Conservation (phyloP, 352 stramenopile species). For the Phytophthora fragariaefolia region DNA sequence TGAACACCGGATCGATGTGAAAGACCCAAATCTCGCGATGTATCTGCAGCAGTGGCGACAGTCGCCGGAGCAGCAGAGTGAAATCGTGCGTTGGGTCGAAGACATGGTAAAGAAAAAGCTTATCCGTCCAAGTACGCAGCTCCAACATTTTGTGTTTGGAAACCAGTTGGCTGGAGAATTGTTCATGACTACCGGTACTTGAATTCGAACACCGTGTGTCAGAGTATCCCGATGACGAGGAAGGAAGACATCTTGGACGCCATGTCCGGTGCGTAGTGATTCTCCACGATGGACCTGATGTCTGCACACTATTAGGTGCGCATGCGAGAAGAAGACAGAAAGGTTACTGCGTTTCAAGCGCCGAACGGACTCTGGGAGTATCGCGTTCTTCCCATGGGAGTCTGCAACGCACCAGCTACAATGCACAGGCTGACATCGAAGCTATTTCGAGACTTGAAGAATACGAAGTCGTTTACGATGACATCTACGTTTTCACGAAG, state of each 20-base stretch:
- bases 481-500: constrained; percentile 19
- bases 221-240: constrained; percentile 21
- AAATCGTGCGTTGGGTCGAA: constrained; percentile 2
- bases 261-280: constrained; percentile 23
- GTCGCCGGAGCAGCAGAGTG: constrained; percentile 21
- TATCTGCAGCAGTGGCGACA: constrained; percentile 19
- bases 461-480: constrained; percentile 18
- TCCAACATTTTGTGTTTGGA: constrained; percentile 27
- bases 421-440: constrained; percentile 14
- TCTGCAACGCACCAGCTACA: constrained; percentile 5
- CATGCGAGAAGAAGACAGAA: constrained; percentile 30
- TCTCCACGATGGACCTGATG: constrained; percentile 31
- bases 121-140: constrained; percentile 12
- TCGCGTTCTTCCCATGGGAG: constrained; percentile 5
- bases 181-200: constrained; percentile 32
- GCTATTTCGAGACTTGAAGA: neutral
- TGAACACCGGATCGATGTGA: constrained; percentile 10
- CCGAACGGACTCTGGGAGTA: constrained; percentile 16
- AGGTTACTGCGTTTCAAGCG: constrained; percentile 23
- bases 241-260: constrained; percentile 29
- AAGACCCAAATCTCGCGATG: constrained; percentile 7
- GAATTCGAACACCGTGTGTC: constrained; percentile 2
- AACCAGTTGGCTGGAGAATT: constrained; percentile 31
- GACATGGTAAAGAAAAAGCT: constrained; percentile 16
- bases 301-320: constrained; percentile 30